Evolutionary conservation across 805 yeast species (phyloP), one percentile per base, ranked within the genome.

Genomic region (Wickerhamomyces xylosicus): DNA sequence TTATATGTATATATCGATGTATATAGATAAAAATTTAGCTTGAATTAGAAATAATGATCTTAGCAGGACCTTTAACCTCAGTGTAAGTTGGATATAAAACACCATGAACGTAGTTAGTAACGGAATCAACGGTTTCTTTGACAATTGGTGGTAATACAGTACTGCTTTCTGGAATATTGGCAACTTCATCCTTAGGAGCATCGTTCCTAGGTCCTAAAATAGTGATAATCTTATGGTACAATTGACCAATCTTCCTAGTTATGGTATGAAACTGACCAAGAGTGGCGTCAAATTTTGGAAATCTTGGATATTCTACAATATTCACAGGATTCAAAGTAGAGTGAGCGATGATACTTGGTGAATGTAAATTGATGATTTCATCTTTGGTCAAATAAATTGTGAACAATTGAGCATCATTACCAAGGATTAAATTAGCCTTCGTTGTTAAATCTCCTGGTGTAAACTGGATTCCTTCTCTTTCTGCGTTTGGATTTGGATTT

Each of bases 51-150:
- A 61, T 35, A 17, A 58, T 42, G 3, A 59, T 37, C 2, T 45
- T 47, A 1, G 64, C 63, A 2, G 62, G 61, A 1, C 66, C 66
- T 34, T 43, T 33, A 10, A 58, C 36, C 37, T 50, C 48, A 19
- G 13, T 5, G 13, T 25, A 25, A 7, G 29, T 25, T 10, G 29
- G 29, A 25, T 25, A 9, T 4, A 25, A 25, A 7, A n/a, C 29
- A 7, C n/a, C 4, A 25, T 25, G 14, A 25, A 25, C 13, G 5
- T 25, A 8, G 5, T n/a, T 5, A 11, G 8, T 11, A 25, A 25
- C 29, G 5, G 9, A 25, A 13, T 25, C 29, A 8, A 25, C 4
- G n/a, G n/a, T 10, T 7, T 25, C 14, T 13, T n/a, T 25, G 5
- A 25, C 29, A 25, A 4, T 9, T 25, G 29, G 29, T 8, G 29